Conservation (phyloP, 192 early-diverging fungal genomes). For the Coemansia sp. region DNA sequence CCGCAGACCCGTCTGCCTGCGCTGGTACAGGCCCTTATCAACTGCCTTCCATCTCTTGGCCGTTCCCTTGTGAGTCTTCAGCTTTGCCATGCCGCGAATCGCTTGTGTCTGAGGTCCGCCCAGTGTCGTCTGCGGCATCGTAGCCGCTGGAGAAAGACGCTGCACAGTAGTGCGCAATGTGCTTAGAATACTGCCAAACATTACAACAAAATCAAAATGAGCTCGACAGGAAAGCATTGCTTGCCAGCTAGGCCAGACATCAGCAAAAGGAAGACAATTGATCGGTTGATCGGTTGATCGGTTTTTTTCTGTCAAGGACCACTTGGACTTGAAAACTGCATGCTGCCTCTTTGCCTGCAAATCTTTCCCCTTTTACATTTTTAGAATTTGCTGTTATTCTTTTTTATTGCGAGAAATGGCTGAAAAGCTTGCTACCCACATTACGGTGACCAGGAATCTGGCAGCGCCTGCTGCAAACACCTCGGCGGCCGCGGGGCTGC, state of each 20-base stretch:
- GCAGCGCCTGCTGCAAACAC: slow-evolving; percentile 43
- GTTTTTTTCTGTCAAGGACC: too few relatives aligned
- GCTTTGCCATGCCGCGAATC: slow-evolving; percentile 47
- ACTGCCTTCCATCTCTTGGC: slow-evolving; percentile 52
- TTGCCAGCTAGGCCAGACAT: too few relatives aligned
- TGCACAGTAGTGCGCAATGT: slow-evolving; percentile 18
- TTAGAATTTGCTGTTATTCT: too few relatives aligned
- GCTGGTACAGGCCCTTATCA: slow-evolving; percentile 43
- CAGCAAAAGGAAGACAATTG: too few relatives aligned
- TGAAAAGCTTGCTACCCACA: slow-evolving; percentile 2
- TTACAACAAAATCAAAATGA: slow-evolving; percentile 1
- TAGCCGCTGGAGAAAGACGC: slow-evolving; percentile 6
- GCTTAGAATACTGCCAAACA: slow-evolving; percentile 32
- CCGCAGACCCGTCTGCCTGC: slow-evolving; percentile 40
- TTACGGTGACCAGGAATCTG: slow-evolving; percentile 33
- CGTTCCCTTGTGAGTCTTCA: slow-evolving; percentile 53
- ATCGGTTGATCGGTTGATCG: too few relatives aligned
- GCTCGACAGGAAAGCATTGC: background rate
- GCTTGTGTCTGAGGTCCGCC: slow-evolving; percentile 46
- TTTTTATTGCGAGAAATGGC: background rate
- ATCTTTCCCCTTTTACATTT: too few relatives aligned
- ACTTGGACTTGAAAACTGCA: too few relatives aligned
- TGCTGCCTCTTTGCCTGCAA: too few relatives aligned
- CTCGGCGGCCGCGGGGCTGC: slow-evolving; percentile 43
- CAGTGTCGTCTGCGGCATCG: slow-evolving; percentile 11